A percentile compares a stretch with the other conserved stretches of the same genome.
phyloP scores from a whole-genome alignment of 306 rosid genomes.

The Senna siamea region DNA sequence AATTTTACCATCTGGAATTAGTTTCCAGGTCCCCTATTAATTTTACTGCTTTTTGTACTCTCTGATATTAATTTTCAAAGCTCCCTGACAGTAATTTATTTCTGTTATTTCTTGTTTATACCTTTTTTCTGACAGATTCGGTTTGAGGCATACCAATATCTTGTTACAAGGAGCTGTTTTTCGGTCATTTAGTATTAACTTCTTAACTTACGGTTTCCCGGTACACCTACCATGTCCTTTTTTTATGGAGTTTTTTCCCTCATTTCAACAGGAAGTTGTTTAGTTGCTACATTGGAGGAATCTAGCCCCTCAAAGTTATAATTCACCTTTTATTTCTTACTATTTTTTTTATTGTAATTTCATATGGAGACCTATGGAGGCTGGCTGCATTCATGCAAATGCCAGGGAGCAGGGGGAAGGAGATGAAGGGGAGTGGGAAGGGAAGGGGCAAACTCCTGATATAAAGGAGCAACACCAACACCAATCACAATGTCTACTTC shows the following conservation, averaged over 20 bases:
- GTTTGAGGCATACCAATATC: constrained; percentile 66
- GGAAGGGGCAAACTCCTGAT: too few relatives aligned
- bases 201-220: constrained; percentile 95
- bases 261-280: not conserved
- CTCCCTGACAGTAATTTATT: constrained; percentile 16
- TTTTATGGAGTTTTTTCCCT: constrained; percentile 2
- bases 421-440: too few relatives aligned
- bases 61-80: not conserved
- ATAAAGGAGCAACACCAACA: too few relatives aligned
- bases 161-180: constrained; percentile 76
- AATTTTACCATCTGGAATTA: not conserved
- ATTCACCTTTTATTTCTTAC: too few relatives aligned
- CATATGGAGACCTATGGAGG: too few relatives aligned
- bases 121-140: constrained; percentile 63
- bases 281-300: constrained; percentile 19
- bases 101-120: constrained; percentile 27
- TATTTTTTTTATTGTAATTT: too few relatives aligned
- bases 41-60: not conserved
- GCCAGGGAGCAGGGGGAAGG: too few relatives aligned
- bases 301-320: too few relatives aligned
- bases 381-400: too few relatives aligned
- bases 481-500: too few relatives aligned
- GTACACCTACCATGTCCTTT: constrained; percentile 51
- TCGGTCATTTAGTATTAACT: constrained; percentile 78
- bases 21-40: constrained; percentile 3